Evolutionary conservation across 1,139 yeast species (phyloP).

Genomic region (Geotrichum citri-aurantii): DNA sequence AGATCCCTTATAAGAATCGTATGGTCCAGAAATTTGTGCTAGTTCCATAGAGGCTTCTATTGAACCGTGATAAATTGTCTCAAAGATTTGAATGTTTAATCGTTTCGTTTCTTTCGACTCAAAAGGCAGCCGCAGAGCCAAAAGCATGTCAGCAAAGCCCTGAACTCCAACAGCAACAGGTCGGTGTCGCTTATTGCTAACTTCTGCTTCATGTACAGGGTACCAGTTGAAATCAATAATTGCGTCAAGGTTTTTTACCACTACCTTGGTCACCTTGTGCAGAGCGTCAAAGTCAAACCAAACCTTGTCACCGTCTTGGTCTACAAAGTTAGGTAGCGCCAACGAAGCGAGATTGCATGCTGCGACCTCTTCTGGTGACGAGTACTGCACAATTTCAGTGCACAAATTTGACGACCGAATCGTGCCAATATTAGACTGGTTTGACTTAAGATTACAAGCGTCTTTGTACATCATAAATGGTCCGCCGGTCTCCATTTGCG

Average conservation of each 20-base stretch:
- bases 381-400: conserved; percentile 76
- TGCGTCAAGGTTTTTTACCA: conserved; percentile 57
- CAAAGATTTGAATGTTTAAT: conserved; percentile 64
- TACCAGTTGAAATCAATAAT: conserved; percentile 64
- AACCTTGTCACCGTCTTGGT: conserved; percentile 36
- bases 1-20: conserved; percentile 57
- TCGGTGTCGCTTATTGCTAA: conserved; percentile 59
- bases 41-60: conserved; percentile 64
- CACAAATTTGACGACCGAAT: conserved; percentile 78
- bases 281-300: conserved; percentile 55
- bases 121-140: conserved; percentile 60
- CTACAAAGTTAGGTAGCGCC: conserved; percentile 60
- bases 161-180: conserved; percentile 80
- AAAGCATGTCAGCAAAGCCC: conserved; percentile 69
- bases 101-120: conserved; percentile 55
- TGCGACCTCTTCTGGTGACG: conserved; percentile 71
- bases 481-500: conserved; percentile 80
- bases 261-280: conserved; percentile 56
- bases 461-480: conserved; percentile 81
- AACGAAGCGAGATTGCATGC: conserved; percentile 80
- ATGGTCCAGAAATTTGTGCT: conserved; percentile 53
- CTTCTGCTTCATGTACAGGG: conserved; percentile 56
- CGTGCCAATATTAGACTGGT: conserved; percentile 72
- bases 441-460: conserved; percentile 67
- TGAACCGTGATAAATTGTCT: conserved; percentile 80